Base-by-base conservation (phyloP, 1,284 basidiomycete genomes). In the Cystobasidiaceae sp. region DNA sequence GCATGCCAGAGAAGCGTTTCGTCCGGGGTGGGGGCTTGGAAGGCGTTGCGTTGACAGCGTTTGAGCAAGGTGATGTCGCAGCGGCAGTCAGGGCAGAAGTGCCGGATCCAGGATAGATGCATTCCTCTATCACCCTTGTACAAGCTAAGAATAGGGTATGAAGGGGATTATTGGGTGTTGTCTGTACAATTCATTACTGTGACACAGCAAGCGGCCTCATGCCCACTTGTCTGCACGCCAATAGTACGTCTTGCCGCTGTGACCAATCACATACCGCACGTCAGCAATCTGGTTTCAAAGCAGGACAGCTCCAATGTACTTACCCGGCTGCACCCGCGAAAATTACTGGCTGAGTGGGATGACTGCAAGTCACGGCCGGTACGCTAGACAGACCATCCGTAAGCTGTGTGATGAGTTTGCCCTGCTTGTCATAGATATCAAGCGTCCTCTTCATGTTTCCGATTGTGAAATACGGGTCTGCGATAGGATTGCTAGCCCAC, bases 371-470 rank as follows among this genome's bases (percentile, higher is more conserved):
- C 28, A 64, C 61, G 9, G 61, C 61, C 4, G 61, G 61, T 19
- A 56, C 43, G 11, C 28, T 64, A 4, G 50, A 5, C 2, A 56
- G 3, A 21, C 51, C 61, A 15, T 56, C 39, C 17, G 21, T 49
- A n/a, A 64, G 32, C 23, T 48, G 28, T 25, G 49, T 37, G 7
- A 64, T 48, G 41, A 71, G 70, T 34, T 77, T 75, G 17, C 78
- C 78, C 0, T 68, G 76, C 0, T 72, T 74, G 6, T 74, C 67
- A 34, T 77, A 72, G 0, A 81, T 76, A 50, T 79, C 77, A 19
- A 81, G 67, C 8, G 67, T 72, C 28, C 77, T 74, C 67, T 78
- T 77, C 79, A 81, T 80, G 71, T 79, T 77, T 17, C 80, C 80
- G 23, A 77, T 69, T 1, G 76, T 77, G 65, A 80, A 77, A 68